phyloP scores from a whole-genome alignment of 1,139 yeast species.

The Kazachstania sp. region DNA sequence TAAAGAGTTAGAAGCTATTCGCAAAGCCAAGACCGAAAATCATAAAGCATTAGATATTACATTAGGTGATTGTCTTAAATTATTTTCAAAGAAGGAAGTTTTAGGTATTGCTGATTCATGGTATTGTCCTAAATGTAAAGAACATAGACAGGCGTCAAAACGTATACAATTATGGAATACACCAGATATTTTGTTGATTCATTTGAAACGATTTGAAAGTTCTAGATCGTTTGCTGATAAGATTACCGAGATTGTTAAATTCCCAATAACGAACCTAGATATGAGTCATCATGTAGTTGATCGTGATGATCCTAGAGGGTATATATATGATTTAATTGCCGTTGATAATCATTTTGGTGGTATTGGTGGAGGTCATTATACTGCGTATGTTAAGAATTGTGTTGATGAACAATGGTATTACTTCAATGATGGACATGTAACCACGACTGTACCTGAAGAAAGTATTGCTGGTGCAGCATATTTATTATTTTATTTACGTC shows the following conservation, averaged over 20 bases:
- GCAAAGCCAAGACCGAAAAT: conserved; percentile 32
- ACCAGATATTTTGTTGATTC: conserved; percentile 85
- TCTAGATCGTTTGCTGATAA: conserved; percentile 83
- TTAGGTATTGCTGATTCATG: conserved; percentile 85
- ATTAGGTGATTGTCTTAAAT: conserved; percentile 63
- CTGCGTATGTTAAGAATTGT: conserved; percentile 79
- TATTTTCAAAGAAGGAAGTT: conserved; percentile 76
- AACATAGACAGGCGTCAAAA: conserved; percentile 84
- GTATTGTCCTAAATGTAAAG: conserved; percentile 88
- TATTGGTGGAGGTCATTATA: conserved; percentile 95
- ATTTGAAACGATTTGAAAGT: conserved; percentile 82
- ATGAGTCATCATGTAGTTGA: conserved; percentile 49
- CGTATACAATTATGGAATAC: conserved; percentile 85
- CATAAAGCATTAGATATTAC: conserved; percentile 45
- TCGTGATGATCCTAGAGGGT: conserved; percentile 33
- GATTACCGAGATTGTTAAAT: conserved; percentile 74
- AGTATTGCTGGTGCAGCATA: conserved; percentile 80
- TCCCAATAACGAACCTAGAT: conserved; percentile 80
- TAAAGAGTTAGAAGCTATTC: conserved; percentile 44
- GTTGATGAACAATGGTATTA: conserved; percentile 79
- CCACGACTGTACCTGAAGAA: conserved; percentile 50
- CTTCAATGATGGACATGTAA: conserved; percentile 78
- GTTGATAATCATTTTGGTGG: conserved; percentile 97
- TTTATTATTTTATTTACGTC: conserved; percentile 68
- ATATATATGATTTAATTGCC: conserved; percentile 74